Conservation (phyloP, 225 moss, liverwort and hornwort genomes). For the Marchantia paleacea region DNA sequence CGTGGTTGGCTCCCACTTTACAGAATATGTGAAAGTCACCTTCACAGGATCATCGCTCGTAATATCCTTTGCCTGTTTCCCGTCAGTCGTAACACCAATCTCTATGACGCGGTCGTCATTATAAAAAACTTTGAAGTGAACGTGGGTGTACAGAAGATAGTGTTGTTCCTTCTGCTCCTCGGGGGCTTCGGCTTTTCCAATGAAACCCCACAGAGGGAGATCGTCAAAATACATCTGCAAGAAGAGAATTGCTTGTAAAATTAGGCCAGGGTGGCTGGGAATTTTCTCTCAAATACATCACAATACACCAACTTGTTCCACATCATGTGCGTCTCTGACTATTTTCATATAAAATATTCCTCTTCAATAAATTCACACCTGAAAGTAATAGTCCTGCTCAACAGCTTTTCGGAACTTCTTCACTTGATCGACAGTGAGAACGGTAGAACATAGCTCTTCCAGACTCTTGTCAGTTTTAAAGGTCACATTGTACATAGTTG, state of each 20-base stretch:
- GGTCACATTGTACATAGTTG: slow-evolving; percentile 73
- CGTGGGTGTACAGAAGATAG: slow-evolving; percentile 76
- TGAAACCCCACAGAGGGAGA: slow-evolving; percentile 88
- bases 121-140: slow-evolving; percentile 69
- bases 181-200: slow-evolving; percentile 58
- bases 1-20: slow-evolving; percentile 63
- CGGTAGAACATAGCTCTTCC: slow-evolving; percentile 60
- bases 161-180: slow-evolving; percentile 43
- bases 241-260: not conserved
- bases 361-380: slow-evolving; percentile 39
- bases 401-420: slow-evolving; percentile 75
- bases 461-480: slow-evolving; percentile 64
- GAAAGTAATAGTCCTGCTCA: slow-evolving; percentile 90
- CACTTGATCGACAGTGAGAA: slow-evolving; percentile 48
- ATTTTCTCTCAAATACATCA: not conserved
- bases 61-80: slow-evolving; percentile 67
- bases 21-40: slow-evolving; percentile 80
- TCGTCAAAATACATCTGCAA: slow-evolving; percentile 98
- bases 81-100: slow-evolving; percentile 62
- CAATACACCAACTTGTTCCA: not conserved
- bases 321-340: not conserved
- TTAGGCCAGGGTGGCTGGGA: not conserved
- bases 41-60: slow-evolving; percentile 44
- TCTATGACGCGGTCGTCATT: slow-evolving; percentile 85
- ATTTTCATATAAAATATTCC: not conserved